Conservation (phyloP, 345 rosid genomes). For the Brassica juncea region DNA sequence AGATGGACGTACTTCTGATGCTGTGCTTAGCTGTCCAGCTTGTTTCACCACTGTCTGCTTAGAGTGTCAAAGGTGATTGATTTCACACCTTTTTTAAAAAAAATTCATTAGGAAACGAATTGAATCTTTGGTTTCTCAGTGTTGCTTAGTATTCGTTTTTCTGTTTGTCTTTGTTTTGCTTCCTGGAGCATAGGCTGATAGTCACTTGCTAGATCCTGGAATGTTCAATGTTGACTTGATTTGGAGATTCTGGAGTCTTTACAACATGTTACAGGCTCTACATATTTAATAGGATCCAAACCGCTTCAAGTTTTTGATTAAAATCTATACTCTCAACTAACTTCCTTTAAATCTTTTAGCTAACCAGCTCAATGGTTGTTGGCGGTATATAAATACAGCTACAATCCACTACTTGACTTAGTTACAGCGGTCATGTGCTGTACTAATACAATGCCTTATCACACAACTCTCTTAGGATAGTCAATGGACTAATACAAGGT, state of each 20-base stretch:
- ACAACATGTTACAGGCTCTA: background rate
- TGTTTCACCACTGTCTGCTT: conserved; percentile 83
- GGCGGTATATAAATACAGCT: background rate
- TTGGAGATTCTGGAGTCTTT: background rate
- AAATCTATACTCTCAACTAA: background rate
- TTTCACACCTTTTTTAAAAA: background rate
- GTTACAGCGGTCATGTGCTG: background rate
- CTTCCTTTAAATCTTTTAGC: background rate
- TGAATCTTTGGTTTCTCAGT: background rate
- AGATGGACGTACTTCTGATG: conserved; percentile 63
- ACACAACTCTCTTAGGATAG: background rate
- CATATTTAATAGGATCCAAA: background rate
- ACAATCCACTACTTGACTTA: background rate
- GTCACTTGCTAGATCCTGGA: conserved; percentile 11
- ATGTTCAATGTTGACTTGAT: background rate
- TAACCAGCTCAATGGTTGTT: background rate
- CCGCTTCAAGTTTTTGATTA: background rate
- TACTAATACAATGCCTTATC: background rate
- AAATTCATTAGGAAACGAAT: background rate
- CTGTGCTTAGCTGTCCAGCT: conserved; percentile 85
- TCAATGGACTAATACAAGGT: background rate
- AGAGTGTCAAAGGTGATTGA: conserved; percentile 67
- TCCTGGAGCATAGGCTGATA: background rate
- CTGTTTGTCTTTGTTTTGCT: background rate
- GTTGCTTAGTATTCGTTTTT: background rate